These are phyloP conservation scores for Kodamaea sp. DNA, from an alignment of 1,139 yeast genomes.

Conservation along the genomic window DNA sequence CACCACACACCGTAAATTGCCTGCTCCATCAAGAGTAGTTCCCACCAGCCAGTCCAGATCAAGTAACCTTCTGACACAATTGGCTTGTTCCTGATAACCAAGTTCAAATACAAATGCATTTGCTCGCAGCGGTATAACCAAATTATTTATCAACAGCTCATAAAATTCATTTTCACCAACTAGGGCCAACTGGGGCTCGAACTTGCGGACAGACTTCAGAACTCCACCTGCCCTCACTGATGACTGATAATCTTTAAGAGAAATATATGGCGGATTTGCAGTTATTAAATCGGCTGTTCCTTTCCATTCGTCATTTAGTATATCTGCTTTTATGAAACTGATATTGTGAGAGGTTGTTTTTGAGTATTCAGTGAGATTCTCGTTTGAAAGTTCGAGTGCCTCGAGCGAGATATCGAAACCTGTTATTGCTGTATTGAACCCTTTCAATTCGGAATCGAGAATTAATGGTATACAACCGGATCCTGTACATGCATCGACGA, in stretches of 20 bases:
- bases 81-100: slow-evolving; percentile 37
- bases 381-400: slow-evolving; percentile 50
- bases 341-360: no score
- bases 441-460: slow-evolving; percentile 32
- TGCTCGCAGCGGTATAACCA: slow-evolving; percentile 36
- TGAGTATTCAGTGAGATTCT: slow-evolving; percentile 32
- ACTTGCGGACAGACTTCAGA: slow-evolving; percentile 59
- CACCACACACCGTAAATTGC: slow-evolving; percentile 35
- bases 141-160: slow-evolving; percentile 44
- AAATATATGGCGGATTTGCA: slow-evolving; percentile 90
- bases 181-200: slow-evolving; percentile 77
- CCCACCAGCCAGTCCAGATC: slow-evolving; percentile 28
- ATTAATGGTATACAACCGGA: slow-evolving; percentile 80
- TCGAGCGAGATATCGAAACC: slow-evolving; percentile 60
- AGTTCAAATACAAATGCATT: slow-evolving; percentile 42
- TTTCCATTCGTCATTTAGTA: slow-evolving; percentile 4
- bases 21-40: slow-evolving; percentile 25
- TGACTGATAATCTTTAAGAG: slow-evolving; percentile 38
- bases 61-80: slow-evolving; percentile 17
- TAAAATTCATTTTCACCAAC: slow-evolving; percentile 76
- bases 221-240: slow-evolving; percentile 31
- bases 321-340: no score
- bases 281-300: slow-evolving; percentile 49
- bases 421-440: slow-evolving; percentile 20
- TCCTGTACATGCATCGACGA: slow-evolving; percentile 84